Percentiles rank a stretch among this genome's conserved stretches.
Evolutionary conservation across 768 basidiomycete species (phyloP).

Genomic region (Trametopsis cervina): DNA sequence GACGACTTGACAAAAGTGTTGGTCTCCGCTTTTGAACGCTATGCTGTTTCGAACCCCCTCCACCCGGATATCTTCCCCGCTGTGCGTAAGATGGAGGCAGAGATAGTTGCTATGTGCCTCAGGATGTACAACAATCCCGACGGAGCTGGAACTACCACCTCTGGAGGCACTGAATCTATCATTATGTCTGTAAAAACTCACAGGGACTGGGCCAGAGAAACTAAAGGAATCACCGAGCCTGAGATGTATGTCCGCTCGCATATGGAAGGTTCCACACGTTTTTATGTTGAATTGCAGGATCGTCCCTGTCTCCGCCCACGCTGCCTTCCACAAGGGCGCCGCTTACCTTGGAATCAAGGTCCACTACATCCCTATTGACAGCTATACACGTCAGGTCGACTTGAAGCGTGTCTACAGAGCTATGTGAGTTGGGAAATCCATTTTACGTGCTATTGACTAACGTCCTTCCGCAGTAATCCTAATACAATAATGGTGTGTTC

Average conservation of each 20-base stretch:
- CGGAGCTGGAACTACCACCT: constrained; percentile 89
- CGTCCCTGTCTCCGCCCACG: constrained; percentile 79
- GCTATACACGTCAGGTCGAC: constrained; percentile 69
- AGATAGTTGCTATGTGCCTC: constrained; percentile 84
- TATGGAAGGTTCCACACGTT: not conserved
- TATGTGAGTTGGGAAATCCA: constrained; percentile 50
- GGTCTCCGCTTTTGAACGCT: constrained; percentile 72
- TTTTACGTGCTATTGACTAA: not conserved
- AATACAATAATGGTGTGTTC: constrained; percentile 5
- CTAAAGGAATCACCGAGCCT: constrained; percentile 84
- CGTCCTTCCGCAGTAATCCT: constrained; percentile 2
- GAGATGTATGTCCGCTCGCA: constrained; percentile 63
- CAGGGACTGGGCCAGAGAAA: constrained; percentile 81
- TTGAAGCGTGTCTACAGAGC: constrained; percentile 74
- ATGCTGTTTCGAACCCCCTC: constrained; percentile 82
- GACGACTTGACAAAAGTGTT: constrained; percentile 75
- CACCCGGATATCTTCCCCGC: constrained; percentile 94
- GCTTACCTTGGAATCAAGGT: constrained; percentile 87
- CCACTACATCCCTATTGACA: constrained; percentile 78
- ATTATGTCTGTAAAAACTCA: constrained; percentile 94
- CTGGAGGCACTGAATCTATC: constrained; percentile 94
- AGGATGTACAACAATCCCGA: constrained; percentile 77
- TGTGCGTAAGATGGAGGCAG: constrained; percentile 94
- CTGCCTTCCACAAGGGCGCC: constrained; percentile 92
- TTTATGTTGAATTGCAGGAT: constrained; percentile 42